Evolutionary conservation across 2,329 filamentous ascomycete genomes (phyloP).

Genomic region (Graphilbum sp.): DNA sequence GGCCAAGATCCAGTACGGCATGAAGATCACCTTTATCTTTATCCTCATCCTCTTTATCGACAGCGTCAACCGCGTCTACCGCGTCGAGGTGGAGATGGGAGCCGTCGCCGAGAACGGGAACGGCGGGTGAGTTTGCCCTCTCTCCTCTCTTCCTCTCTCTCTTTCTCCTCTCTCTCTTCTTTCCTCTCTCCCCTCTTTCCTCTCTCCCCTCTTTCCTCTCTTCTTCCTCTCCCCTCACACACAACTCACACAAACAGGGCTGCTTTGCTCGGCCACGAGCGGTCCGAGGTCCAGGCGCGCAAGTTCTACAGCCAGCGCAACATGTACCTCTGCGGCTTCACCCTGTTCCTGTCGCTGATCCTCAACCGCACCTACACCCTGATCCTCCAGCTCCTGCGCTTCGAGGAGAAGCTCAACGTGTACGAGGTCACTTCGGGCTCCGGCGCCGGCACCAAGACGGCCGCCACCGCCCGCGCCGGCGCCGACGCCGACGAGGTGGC

Average conservation of each 20-base stretch:
- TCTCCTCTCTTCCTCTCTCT: background rate
- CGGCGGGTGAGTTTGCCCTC: constrained; percentile 23
- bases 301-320: constrained; percentile 99
- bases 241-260: too few species aligned
- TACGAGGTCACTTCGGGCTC: constrained; percentile 47
- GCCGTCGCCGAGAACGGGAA: constrained; percentile 47
- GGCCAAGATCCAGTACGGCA: constrained; percentile 88
- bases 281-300: constrained; percentile 95
- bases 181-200: background rate
- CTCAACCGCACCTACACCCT: constrained; percentile 98
- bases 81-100: constrained; percentile 78
- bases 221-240: constrained; percentile 16
- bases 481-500: constrained; percentile 64
- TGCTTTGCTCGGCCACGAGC: constrained; percentile 74
- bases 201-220: background rate
- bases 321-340: constrained; percentile 99
- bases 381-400: constrained; percentile 79
- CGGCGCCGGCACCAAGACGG: constrained; percentile 10
- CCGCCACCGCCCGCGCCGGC: constrained; percentile 33
- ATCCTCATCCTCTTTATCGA: constrained; percentile 97
- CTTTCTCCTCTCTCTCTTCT: background rate
- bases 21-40: constrained; percentile 99
- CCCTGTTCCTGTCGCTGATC: constrained; percentile 94
- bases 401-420: constrained; percentile 81
- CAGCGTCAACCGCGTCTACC: constrained; percentile 89